Evolutionary conservation across 2,329 filamentous ascomycete species (phyloP), one percentile per base, ranked within the genome.

Genomic region (Coniochaeta prunicola): DNA sequence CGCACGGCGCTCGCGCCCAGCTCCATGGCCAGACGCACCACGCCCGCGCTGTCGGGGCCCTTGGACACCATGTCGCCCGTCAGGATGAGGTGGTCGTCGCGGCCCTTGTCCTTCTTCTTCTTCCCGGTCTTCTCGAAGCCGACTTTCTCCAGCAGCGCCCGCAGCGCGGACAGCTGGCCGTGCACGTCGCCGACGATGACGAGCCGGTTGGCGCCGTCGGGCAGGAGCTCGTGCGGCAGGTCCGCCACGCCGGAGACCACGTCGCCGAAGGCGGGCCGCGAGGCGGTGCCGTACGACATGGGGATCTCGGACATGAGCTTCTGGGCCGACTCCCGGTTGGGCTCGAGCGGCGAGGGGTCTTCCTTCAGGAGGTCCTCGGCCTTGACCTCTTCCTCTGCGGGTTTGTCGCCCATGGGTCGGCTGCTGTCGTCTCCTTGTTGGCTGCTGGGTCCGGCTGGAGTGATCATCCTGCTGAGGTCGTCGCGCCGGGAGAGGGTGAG

Each of bases 171-270:
- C 65, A 84, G 84, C 77, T 94, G 94, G 55, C 94, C 94, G 75
- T 97, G 93, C 15, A 97, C 91, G 74, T 99, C 94, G 58, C 94
- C 93, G 34, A 97, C 79, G 61, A 97, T 79, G 34, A 97, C 77
- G 26, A 99, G 76, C 19, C 92, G 79, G 58, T 81, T 84, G 21
- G n/a, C n/a, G n/a, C n/a, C n/a, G n/a, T n/a, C n/a, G 21, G 69
- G 66, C 10, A 70, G 57, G 50, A 68, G 60, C 48, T 69, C 62
- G 2, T 66, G 59, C 0, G 72, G 68, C 40, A 74, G 68, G 42
- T 70, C 66, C n/a, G 59, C 63, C 3, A 75, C 58, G 36, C 59
- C 62, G 19, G 66, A 59, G 15, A 57, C 60, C 8, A 72, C 63
- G 58, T 65, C 66, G 57, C 66, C 65, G 63, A 78, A 68, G 8